phyloP scores from a whole-genome alignment of 192 early-diverging fungal genomes.

The Umbelopsis sp. region DNA sequence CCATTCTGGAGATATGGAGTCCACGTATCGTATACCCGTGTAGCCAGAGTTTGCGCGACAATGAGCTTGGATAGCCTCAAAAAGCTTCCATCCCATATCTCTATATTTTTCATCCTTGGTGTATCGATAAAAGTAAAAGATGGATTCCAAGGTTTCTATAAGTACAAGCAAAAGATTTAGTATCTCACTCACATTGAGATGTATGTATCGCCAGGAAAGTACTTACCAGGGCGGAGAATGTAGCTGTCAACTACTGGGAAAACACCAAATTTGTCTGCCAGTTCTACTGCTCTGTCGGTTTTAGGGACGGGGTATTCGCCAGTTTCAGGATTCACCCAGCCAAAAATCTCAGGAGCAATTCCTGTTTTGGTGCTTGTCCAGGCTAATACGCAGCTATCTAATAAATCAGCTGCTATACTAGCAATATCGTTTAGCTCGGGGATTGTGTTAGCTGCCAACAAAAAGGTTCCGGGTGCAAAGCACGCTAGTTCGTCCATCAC shows the following conservation, averaged over 20 bases:
- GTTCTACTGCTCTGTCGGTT: background rate
- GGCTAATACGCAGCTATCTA: conserved; percentile 49
- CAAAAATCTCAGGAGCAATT: conserved; percentile 51
- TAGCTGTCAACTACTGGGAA: conserved; percentile 26
- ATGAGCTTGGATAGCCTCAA: conserved; percentile 46
- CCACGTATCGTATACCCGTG: conserved; percentile 48
- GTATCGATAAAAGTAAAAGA: conserved; percentile 73
- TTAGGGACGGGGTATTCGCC: background rate
- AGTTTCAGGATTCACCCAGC: conserved; percentile 23
- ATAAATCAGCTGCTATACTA: conserved; percentile 38
- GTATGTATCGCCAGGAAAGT: no score
- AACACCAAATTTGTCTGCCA: conserved; percentile 17
- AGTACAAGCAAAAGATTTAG: background rate
- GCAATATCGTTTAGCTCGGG: conserved; percentile 38
- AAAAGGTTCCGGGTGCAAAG: conserved; percentile 53
- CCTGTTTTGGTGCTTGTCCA: conserved; percentile 50
- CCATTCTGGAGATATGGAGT: conserved; percentile 18
- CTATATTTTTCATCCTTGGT: conserved; percentile 68
- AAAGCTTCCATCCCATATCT: conserved; percentile 71
- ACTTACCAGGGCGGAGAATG: conserved; percentile 54
- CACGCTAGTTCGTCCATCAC: conserved; percentile 43
- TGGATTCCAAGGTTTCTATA: conserved; percentile 70
- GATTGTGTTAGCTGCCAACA: conserved; percentile 46
- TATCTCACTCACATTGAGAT: background rate
- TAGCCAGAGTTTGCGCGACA: conserved; percentile 52